These are phyloP conservation scores for Chlamydomonas schloesseri DNA, from an alignment of 139 green algal species.

Conservation along the genomic window DNA sequence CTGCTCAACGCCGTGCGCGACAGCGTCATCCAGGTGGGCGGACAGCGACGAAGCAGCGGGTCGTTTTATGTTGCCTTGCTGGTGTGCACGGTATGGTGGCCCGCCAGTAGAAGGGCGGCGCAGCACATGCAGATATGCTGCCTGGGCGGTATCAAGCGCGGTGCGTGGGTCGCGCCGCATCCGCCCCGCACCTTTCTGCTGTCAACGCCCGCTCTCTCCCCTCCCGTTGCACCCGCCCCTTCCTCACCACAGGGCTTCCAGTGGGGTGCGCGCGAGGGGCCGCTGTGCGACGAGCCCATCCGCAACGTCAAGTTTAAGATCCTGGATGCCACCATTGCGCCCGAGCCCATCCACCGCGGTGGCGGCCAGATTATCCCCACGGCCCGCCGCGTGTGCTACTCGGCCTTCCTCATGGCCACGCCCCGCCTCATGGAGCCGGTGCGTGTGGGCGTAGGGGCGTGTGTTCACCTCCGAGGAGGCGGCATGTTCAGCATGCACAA, in stretches of 20 bases:
- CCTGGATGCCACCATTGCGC: constrained; percentile 74
- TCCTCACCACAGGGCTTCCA: constrained; percentile 30
- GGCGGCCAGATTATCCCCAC: constrained; percentile 97
- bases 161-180: too few species aligned
- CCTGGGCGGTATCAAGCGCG: too few species aligned
- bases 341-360: constrained; percentile 84
- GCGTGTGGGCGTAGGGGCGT: too few species aligned
- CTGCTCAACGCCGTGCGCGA: constrained; percentile 87
- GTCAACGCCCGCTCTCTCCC: too few species aligned
- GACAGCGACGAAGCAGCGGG: neutral
- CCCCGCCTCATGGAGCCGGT: constrained; percentile 97
- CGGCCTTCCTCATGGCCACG: constrained; percentile 97
- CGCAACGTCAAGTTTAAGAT: constrained; percentile 98
- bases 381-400: constrained; percentile 91
- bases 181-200: too few species aligned
- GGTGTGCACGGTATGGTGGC: too few species aligned
- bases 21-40: constrained; percentile 83
- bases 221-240: neutral
- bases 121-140: too few species aligned
- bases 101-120: too few species aligned
- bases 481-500: too few species aligned
- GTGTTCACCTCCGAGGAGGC: too few species aligned
- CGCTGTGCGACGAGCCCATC: constrained; percentile 98
- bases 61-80: too few species aligned
- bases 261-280: constrained; percentile 96